Base-by-base conservation (phyloP, 768 basidiomycete species). In the Amanita subjunquillea region DNA sequence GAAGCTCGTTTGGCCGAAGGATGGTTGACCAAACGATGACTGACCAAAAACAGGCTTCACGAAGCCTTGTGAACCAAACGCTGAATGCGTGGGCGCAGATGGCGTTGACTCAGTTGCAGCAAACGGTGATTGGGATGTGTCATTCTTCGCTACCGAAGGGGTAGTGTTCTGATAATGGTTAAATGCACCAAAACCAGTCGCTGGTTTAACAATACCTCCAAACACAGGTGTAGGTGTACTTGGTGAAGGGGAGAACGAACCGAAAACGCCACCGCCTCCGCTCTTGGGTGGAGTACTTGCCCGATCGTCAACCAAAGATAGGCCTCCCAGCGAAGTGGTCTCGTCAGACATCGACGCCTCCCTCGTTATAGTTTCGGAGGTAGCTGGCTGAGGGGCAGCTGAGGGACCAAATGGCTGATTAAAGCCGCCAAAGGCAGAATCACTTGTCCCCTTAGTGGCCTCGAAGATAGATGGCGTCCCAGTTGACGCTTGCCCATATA, bases 311-410 rank as follows among this genome's bases (percentile, higher is more conserved):
- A 69, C 66, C 12, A 74, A 59, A 46, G 65, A 70, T 52, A 64
- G 58, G 32, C 67, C 67, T 48, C 70, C 68, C 53, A 78, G 72
- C 1, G 63, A 62, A 25, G 69, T 59, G 15, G 69, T 62, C 2
- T 67, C 63, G 55, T 73, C 73, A 1, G 71, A 67, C 75, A 77
- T 77, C 2, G 75, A 74, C 8, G 69, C 73, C 58, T 77, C 75
- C 32, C 72, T 67, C 4, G 71, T 68, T 56, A 76, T 71, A 30
- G 64, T 58, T 5, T 67, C 60, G 7, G 64, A 40, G 30, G 59
- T 55, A 29, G 65, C 41, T 12, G 57, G 45, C 36, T 58, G 50
- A 40, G 60, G 50, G n/a, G 55, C 13, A 8, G 62, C 36, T 6
- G 60, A 20, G 27, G 55, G 50, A 22, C 57, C 38, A 40, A 59